Evolutionary conservation across 441 rosid species (phyloP).

Genomic region (Euphorbia corollata): DNA sequence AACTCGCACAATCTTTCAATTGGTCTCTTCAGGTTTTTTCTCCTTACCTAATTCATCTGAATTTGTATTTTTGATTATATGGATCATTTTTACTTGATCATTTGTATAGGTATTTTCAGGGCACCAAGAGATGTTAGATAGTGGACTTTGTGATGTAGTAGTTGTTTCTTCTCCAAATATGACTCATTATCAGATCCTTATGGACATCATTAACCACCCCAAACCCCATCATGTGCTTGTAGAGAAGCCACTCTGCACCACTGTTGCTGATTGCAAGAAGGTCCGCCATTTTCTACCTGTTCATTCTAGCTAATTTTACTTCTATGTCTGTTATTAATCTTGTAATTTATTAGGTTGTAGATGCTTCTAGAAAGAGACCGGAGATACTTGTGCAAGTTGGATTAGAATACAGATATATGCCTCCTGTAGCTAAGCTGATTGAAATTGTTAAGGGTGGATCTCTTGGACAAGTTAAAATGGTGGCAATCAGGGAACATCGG

Average conservation of each 20-base stretch:
- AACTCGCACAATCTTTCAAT: conserved; percentile 50
- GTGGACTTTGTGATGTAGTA: conserved; percentile 71
- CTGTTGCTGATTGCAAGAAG: conserved; percentile 70
- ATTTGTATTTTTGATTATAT: neutral
- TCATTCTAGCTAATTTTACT: neutral
- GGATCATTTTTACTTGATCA: neutral
- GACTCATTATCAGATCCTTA: conserved; percentile 76
- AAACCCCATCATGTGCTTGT: conserved; percentile 79
- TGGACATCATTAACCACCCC: conserved; percentile 69
- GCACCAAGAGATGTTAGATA: conserved; percentile 65
- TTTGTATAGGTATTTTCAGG: conserved; percentile 61
- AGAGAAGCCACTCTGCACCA: conserved; percentile 94
- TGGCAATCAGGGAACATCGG: conserved; percentile 84
- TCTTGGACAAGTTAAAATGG: conserved; percentile 76
- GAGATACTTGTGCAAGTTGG: conserved; percentile 92
- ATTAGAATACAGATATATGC: conserved; percentile 86
- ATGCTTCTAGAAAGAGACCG: conserved; percentile 63
- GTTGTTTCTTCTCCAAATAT: conserved; percentile 83
- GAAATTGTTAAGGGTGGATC: conserved; percentile 59
- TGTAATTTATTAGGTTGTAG: conserved; percentile 44
- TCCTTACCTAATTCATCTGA: too few relatives aligned
- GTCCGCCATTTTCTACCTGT: conserved; percentile 22
- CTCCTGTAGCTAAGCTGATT: conserved; percentile 84
- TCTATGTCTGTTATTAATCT: neutral
- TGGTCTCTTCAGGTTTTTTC: conserved; percentile 53